Percentiles rank a stretch among this genome's conserved stretches.
These are phyloP conservation scores for Toxoplasma gondii DNA, from an alignment of 169 alveolate genomes.

Conservation along the genomic window DNA sequence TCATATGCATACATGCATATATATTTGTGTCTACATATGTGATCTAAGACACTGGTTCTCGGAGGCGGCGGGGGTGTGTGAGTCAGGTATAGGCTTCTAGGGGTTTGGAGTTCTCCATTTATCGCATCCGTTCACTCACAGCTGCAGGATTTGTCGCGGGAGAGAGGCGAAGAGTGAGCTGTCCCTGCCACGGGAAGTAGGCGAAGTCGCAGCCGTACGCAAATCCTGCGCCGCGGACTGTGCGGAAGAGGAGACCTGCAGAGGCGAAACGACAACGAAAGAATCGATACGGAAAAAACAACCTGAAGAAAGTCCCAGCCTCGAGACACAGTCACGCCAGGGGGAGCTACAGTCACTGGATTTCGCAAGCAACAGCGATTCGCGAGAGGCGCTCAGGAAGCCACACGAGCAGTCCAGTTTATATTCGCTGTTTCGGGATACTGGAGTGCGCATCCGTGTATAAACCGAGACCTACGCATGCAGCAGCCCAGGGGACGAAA, in stretches of 20 bases:
- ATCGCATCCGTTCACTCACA: not conserved
- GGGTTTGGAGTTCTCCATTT: too few species aligned
- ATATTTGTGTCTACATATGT: too few species aligned
- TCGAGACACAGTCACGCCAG: too few species aligned
- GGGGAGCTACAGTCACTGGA: too few species aligned
- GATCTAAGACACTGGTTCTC: too few species aligned
- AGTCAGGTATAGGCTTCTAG: too few species aligned
- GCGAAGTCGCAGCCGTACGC: slow-evolving; percentile 57
- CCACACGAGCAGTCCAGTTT: not conserved
- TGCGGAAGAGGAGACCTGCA: slow-evolving; percentile 48
- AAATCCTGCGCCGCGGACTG: slow-evolving; percentile 48
- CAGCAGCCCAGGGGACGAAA: too few species aligned
- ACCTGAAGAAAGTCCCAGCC: too few species aligned
- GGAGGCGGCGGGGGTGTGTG: too few species aligned
- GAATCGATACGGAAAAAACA: not conserved
- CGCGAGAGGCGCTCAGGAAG: too few species aligned
- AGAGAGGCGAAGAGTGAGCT: slow-evolving; percentile 17
- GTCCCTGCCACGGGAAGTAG: slow-evolving; percentile 36
- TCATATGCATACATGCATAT: too few species aligned
- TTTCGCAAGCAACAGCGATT: too few species aligned
- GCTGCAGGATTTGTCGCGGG: slow-evolving; percentile 50
- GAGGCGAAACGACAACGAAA: not conserved
- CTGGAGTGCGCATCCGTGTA: not conserved
- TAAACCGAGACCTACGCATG: not conserved
- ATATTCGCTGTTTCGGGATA: not conserved